phyloP scores from a whole-genome alignment of 2,329 filamentous ascomycete genomes.

The Harringtonia aguacate region DNA sequence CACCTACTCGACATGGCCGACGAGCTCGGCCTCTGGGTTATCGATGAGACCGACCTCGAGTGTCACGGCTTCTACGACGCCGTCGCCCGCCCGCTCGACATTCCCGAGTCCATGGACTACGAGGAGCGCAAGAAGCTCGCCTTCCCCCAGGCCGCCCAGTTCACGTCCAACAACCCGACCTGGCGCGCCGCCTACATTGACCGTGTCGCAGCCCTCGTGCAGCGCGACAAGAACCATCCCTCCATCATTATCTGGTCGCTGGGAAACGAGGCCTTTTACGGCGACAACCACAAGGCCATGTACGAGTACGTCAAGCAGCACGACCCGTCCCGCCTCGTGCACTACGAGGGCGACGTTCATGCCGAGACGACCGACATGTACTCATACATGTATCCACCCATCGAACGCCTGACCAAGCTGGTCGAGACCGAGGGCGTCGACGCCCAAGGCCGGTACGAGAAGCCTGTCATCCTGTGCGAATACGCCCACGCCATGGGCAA shows the following conservation, averaged over 20 bases:
- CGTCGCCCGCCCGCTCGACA: constrained; percentile 36
- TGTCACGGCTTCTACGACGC: constrained; percentile 44
- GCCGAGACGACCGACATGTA: constrained; percentile 54
- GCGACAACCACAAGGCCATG: constrained; percentile 58
- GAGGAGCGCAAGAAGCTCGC: constrained; percentile 49
- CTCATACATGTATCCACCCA: constrained; percentile 54
- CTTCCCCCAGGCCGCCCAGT: constrained; percentile 42
- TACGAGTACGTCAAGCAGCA: constrained; percentile 46
- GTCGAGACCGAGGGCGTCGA: constrained; percentile 29
- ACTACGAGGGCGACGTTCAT: constrained; percentile 55
- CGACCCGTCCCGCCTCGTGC: constrained; percentile 49
- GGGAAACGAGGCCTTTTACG: constrained; percentile 65
- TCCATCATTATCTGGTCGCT: constrained; percentile 65
- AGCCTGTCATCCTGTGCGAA: constrained; percentile 50
- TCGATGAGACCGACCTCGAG: constrained; percentile 39
- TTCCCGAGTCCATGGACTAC: constrained; percentile 46
- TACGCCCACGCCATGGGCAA: constrained; percentile 63
- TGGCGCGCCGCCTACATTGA: constrained; percentile 59
- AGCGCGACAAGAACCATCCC: constrained; percentile 60
- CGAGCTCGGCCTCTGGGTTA: constrained; percentile 54
- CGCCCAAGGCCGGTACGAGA: constrained; percentile 32
- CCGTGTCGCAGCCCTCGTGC: constrained; percentile 51
- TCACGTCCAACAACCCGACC: constrained; percentile 47
- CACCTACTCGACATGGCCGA: constrained; percentile 49
- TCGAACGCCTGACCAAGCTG: constrained; percentile 39